Evolutionary conservation across 768 basidiomycete genomes (phyloP), one percentile per base, ranked within the genome.

Genomic region (Trametopsis cervina): DNA sequence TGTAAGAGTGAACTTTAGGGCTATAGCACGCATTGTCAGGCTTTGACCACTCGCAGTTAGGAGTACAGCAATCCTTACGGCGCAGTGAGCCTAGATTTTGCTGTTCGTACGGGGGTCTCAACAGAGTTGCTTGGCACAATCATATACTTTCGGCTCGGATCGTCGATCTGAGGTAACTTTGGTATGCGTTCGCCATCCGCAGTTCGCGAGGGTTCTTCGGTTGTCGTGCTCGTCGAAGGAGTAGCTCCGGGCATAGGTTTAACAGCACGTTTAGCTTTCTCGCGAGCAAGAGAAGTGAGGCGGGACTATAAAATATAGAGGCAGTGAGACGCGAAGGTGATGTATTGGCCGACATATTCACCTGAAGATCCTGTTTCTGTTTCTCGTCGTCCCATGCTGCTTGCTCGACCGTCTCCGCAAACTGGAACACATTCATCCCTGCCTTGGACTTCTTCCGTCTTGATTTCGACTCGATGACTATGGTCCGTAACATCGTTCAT

Each of bases 361-460:
- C 88, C 71, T 87, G 78, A 15, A 90, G 73, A 35, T 71, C 76
- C 57, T 75, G 75, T 55, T 78, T 74, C 44, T 67, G 63, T 50
- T 67, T 62, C 40, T 74, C 76, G 60, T 86, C 78, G 37, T 82
- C 70, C 85, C 85, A 89, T 24, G 71, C 77, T 26, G 72, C 74
- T 22, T 73, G 67, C 54, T 89, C 88, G 17, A 90, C 80, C 0
- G 88, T 90, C 57, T 83, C 81, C 0, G 85, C 85, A 63, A 87
- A 89, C 60, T 89, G 81, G 56, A 90, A 90, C 22, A 90, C 75
- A 37, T 81, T 81, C 22, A 73, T 17, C 2, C 64, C 69, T 22
- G 65, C 70, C 7, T 77, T 73, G 3, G 79, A 71, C 60, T 79
- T 87, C 66, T 87, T 88, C 49, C 78, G 66, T 25, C 73, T 76